Conservation (phyloP, 768 basidiomycete species). For the Tricholoma furcatifolium region DNA sequence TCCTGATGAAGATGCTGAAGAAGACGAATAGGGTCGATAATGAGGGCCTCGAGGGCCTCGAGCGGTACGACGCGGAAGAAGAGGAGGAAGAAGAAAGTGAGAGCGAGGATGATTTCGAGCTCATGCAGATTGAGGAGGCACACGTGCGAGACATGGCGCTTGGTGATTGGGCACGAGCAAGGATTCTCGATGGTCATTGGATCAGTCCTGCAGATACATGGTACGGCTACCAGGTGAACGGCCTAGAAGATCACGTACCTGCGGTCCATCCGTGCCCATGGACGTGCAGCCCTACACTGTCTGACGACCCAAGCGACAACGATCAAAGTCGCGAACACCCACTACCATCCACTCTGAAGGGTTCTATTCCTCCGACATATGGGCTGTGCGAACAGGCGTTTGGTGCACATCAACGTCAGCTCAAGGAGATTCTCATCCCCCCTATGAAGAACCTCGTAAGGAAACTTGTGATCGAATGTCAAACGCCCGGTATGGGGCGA, state of each 20-base stretch:
- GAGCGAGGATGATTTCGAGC: slow-evolving; percentile 42
- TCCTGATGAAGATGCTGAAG: slow-evolving; percentile 44
- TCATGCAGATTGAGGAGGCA: slow-evolving; percentile 40
- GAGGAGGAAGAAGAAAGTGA: slow-evolving; percentile 39
- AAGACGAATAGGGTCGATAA: slow-evolving; percentile 27
- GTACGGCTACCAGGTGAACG: slow-evolving; percentile 43
- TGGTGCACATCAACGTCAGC: slow-evolving; percentile 53
- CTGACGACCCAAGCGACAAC: slow-evolving; percentile 13
- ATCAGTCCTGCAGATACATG: slow-evolving; percentile 70
- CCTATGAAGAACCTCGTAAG: slow-evolving; percentile 71
- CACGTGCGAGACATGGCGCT: slow-evolving; percentile 56
- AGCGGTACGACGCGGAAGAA: slow-evolving; percentile 20
- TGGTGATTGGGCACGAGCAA: slow-evolving; percentile 66
- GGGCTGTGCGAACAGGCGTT: slow-evolving; percentile 65
- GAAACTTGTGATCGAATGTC: slow-evolving; percentile 62
- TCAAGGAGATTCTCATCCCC: slow-evolving; percentile 59
- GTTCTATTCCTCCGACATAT: slow-evolving; percentile 59
- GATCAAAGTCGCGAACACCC: slow-evolving; percentile 46
- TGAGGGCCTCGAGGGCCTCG: slow-evolving; percentile 9
- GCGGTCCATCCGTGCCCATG: slow-evolving; percentile 65
- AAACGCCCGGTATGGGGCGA: slow-evolving; percentile 30
- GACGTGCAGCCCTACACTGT: slow-evolving; percentile 36
- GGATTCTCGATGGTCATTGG: slow-evolving; percentile 79
- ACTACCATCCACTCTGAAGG: slow-evolving; percentile 40
- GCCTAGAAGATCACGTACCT: slow-evolving; percentile 33